Evolutionary conservation across 495 filamentous ascomycete species (phyloP), one percentile per base, ranked within the genome.

Genomic region (Xylaria castorea): DNA sequence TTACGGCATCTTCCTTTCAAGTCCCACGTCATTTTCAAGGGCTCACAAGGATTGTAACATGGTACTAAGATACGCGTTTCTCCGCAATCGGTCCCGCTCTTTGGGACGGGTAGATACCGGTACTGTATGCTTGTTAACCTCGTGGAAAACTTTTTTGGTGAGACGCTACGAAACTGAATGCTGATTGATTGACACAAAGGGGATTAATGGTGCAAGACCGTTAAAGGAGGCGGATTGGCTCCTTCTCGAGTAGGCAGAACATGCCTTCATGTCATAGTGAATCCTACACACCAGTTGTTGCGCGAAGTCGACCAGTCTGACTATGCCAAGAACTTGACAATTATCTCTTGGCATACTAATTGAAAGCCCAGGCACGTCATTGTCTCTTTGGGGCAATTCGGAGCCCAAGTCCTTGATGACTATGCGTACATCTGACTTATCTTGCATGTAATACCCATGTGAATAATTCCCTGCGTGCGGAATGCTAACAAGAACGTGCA

Each of bases 271-370:
- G 1, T 51, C 48, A 51, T 8, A n/a, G n/a, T n/a, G n/a, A 51
- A 22, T 6, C n/a, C n/a, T 22, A n/a, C 11, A 51, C 48, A 25
- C n/a, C 25, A 1, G 42, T 51, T 25, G 12, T 22, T 48, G 48
- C n/a, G 48, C 48, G n/a, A 51, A 51, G 46, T 8, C 6, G 46
- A n/a, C 46, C n/a, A 50, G 44, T 46, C 44, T 46, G 16, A 46
- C 38, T 5, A 46, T 57, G 12, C 57, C 57, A 60, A 60, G 30
- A 60, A 38, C 34, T 11, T 60, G 57, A 38, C 57, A 60, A 60
- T 60, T 34, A 22, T n/a, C 57, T 60, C 57, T 60, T 38, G 57
- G 57, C 57, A 36, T 34, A 60, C 57, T 60, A 20, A 34, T 20
- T 5, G 9, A 32, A 34, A 34, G 34, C 57, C 14, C 32, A 38